Evolutionary conservation across 2,329 filamentous ascomycete genomes (phyloP).

Genomic region (Alternaria infectoria): DNA sequence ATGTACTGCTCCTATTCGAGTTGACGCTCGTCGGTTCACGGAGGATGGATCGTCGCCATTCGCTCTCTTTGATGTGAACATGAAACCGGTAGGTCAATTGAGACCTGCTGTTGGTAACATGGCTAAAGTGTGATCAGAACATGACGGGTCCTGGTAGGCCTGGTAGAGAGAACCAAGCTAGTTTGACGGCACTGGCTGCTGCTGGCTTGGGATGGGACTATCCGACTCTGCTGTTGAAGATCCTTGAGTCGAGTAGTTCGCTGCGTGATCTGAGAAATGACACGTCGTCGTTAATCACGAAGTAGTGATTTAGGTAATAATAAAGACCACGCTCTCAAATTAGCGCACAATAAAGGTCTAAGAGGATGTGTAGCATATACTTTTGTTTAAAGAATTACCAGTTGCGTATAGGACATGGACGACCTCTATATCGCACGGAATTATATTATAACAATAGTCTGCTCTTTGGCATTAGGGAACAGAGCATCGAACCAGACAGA

Average conservation of each 20-base stretch:
- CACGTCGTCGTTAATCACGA: fast-evolving
- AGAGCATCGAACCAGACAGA: too few species aligned
- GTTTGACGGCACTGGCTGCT: background rate
- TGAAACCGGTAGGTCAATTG: background rate
- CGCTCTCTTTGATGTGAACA: background rate
- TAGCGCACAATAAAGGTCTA: too few species aligned
- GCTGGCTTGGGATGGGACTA: background rate
- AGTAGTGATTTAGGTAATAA: background rate
- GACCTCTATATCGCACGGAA: too few species aligned
- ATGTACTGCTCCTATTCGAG: background rate
- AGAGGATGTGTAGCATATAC: too few species aligned
- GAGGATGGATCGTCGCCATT: background rate
- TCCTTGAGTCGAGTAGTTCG: fast-evolving
- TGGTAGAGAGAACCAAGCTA: background rate
- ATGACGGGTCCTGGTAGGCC: background rate
- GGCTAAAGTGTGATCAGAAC: background rate
- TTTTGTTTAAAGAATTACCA: too few species aligned
- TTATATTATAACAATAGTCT: too few species aligned
- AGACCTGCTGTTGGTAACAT: background rate
- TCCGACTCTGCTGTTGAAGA: background rate
- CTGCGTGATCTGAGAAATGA: background rate
- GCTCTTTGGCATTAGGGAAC: too few species aligned
- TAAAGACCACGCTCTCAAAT: too few species aligned
- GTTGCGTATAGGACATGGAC: too few species aligned
- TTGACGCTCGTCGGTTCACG: background rate